phyloP scores from a whole-genome alignment of 2,329 filamentous ascomycete genomes.

The Colletotrichum viniferum region DNA sequence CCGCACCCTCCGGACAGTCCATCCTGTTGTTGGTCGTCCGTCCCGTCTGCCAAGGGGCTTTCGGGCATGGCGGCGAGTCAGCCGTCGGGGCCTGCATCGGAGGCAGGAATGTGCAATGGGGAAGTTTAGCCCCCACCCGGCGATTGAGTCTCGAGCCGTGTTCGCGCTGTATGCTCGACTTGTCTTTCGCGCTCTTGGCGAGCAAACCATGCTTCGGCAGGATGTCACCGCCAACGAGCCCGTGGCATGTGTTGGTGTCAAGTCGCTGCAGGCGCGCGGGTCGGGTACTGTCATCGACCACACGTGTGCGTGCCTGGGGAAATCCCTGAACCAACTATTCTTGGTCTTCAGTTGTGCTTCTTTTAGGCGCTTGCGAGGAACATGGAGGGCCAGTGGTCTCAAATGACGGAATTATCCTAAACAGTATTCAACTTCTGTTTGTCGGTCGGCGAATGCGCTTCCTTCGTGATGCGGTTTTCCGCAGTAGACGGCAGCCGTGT shows the following conservation, averaged over 20 bases:
- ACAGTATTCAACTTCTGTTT: background rate
- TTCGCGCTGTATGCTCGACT: background rate
- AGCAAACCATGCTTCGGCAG: background rate
- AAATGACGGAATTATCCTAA: background rate
- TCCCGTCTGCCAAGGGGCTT: background rate
- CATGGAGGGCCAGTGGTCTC: background rate
- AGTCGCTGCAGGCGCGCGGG: background rate
- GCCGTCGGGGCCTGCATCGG: background rate
- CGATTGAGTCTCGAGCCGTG: background rate
- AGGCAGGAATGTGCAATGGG: background rate
- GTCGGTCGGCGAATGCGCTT: background rate
- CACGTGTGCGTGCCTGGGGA: background rate
- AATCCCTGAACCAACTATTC: background rate
- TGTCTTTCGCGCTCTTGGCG: background rate
- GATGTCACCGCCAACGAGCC: background rate
- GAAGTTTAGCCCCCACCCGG: background rate
- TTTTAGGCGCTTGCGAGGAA: background rate
- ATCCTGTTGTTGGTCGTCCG: background rate
- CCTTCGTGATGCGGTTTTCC: background rate
- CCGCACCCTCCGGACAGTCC: background rate
- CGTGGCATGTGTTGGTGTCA: background rate
- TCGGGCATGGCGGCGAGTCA: constrained; percentile 2
- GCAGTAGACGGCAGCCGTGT: background rate
- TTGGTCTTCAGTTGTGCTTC: background rate
- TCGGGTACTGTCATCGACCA: background rate